Base-by-base conservation (phyloP, 2,329 filamentous ascomycete genomes). In the Neonectria neomacrospora region DNA sequence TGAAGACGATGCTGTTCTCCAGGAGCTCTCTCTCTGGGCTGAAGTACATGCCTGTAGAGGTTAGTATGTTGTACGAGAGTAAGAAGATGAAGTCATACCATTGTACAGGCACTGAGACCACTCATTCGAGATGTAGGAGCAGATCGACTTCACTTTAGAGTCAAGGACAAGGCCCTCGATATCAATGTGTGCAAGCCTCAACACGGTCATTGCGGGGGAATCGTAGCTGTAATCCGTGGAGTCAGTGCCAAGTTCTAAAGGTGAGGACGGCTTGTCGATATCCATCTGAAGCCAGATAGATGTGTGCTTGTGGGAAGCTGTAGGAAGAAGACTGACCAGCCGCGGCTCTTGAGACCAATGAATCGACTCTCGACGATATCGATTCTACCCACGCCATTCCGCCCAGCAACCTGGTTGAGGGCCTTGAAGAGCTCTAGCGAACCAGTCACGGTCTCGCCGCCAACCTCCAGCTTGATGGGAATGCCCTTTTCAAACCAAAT, bases 401-500 rank as follows among this genome's bases (percentile, higher is more conserved):
- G 84, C 73, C 84, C 82, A 52, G 84, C 90, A 69, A 92, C 87
- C 65, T 85, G 79, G 79, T 91, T 91, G 68, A 86, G 82, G 23
- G 84, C 82, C 58, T 86, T 80, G 81, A 92, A 92, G 58, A 92
- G 80, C 71, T 90, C 86, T 42, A 91, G 81, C 1, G 87, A 82
- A 71, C 88, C 88, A 51, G 88, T 91, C 66, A 85, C 82, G 28
- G 80, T 82, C 80, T 89, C 84, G 32, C 80, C 82, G 48, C 82
- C 80, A 18, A 81, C 80, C 66, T 84, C 83, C 16, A 91, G 80
- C 82, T 91, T 91, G 74, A 86, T 79, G 30, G 89, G 89, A 26
- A 91, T 78, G 74, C 90, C 90, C 81, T 90, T 86, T 71, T 88
- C 82, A 75, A 92, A 92, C 77, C 84, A 80, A 58, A 92, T 74